Evolutionary conservation across 1,284 basidiomycete species (phyloP).

Genomic region (Sporisorium exsertum): DNA sequence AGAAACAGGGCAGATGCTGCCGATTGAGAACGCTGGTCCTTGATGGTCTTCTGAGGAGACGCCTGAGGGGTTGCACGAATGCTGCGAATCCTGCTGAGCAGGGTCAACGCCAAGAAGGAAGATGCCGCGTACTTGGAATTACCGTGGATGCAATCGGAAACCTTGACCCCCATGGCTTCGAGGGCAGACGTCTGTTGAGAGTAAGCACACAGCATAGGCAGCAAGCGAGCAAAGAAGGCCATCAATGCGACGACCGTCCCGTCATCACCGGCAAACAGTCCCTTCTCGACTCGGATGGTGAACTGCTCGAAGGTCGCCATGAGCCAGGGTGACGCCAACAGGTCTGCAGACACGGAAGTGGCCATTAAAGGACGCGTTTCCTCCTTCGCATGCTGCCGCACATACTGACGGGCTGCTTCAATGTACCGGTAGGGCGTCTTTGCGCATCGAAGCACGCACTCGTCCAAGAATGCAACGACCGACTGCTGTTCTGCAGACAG

Average conservation of each 20-base stretch:
- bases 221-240: slow-evolving; percentile 45
- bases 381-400: slow-evolving; percentile 23
- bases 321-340: slow-evolving; percentile 49
- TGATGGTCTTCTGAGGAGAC: not conserved
- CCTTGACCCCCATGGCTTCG: slow-evolving; percentile 16
- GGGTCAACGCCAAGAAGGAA: not conserved
- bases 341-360: slow-evolving; percentile 1
- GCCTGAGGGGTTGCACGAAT: slow-evolving; percentile 8
- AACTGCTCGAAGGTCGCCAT: slow-evolving; percentile 56
- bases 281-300: slow-evolving; percentile 49
- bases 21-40: not conserved
- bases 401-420: slow-evolving; percentile 74
- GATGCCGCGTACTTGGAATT: slow-evolving; percentile 11
- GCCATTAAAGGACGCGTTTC: not conserved
- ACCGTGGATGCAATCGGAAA: not conserved
- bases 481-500: slow-evolving; percentile 72
- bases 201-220: slow-evolving; percentile 39
- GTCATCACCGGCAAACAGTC: slow-evolving; percentile 23
- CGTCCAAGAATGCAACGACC: slow-evolving; percentile 83
- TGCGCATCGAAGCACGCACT: slow-evolving; percentile 83
- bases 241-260: slow-evolving; percentile 24
- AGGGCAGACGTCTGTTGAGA: slow-evolving; percentile 23
- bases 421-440: slow-evolving; percentile 89
- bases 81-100: slow-evolving; percentile 23
- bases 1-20: slow-evolving; percentile 8